Conservation (phyloP, 495 filamentous ascomycete species). For the Penicillium odoratum region DNA sequence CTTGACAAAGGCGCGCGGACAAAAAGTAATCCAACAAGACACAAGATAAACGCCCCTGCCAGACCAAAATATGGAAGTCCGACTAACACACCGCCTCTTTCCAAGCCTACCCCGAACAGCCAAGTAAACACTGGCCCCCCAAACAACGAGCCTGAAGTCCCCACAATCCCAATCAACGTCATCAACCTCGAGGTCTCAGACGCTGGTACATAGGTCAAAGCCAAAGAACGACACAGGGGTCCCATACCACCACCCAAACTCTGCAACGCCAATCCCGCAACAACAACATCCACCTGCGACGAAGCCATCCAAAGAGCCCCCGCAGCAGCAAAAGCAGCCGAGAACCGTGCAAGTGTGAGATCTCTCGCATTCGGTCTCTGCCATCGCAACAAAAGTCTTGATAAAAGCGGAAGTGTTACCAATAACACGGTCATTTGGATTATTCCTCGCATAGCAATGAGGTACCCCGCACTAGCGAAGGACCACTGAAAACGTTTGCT, state of each 20-base stretch:
- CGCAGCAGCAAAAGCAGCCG: background rate
- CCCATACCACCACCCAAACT: background rate
- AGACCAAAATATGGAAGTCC: constrained; percentile 6
- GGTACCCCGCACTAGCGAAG: background rate
- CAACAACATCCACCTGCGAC: background rate
- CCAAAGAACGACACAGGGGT: constrained; percentile 1
- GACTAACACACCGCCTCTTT: background rate
- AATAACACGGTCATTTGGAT: background rate
- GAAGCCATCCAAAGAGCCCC: constrained; percentile 2
- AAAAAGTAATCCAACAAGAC: constrained; percentile 1
- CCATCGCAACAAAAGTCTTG: background rate
- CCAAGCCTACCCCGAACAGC: constrained; percentile 1
- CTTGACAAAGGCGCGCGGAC: background rate
- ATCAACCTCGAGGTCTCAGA: background rate
- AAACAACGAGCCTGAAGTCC: background rate
- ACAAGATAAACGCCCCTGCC: constrained; percentile 2
- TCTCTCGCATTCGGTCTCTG: background rate
- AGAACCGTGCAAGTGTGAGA: background rate
- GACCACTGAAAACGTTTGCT: constrained; percentile 1
- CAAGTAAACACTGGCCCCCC: constrained; percentile 1
- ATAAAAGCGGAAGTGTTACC: background rate
- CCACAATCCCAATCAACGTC: constrained; percentile 5
- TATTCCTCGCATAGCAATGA: background rate
- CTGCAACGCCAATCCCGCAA: constrained; percentile 1
- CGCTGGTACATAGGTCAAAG: background rate